Conservation (phyloP, 306 rosid genomes). For the Geum urbanum region DNA sequence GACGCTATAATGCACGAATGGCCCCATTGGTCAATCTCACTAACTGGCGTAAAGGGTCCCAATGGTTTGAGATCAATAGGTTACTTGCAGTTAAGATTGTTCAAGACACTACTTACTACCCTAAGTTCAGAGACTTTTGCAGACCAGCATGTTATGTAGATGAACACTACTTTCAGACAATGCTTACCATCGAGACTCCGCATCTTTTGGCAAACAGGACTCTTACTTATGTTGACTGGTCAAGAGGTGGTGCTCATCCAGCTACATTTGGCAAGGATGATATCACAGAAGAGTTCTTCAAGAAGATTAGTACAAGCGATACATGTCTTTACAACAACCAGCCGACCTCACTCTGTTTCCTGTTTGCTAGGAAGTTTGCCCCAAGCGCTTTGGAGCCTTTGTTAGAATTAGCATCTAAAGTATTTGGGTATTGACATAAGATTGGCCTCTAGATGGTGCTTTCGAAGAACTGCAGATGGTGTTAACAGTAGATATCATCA, state of each 20-base stretch:
- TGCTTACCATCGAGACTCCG: conserved; percentile 69
- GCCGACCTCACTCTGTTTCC: conserved; percentile 77
- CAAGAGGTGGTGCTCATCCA: conserved; percentile 98
- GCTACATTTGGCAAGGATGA: conserved; percentile 90
- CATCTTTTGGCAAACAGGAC: conserved; percentile 79
- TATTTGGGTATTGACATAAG: conserved; percentile 56
- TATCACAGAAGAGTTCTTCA: conserved; percentile 69
- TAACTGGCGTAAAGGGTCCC: conserved; percentile 95
- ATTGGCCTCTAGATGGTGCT: conserved; percentile 17
- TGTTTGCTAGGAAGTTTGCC: conserved; percentile 92
- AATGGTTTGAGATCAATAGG: conserved; percentile 87
- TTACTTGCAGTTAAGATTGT: conserved; percentile 63
- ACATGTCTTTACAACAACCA: conserved; percentile 80
- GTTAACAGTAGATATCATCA: conserved; percentile 20
- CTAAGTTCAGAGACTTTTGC: conserved; percentile 67
- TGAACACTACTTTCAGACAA: conserved; percentile 96
- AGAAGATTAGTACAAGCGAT: conserved; percentile 49
- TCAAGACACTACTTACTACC: conserved; percentile 66
- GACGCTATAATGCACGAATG: conserved; percentile 74
- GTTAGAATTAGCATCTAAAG: conserved; percentile 57
- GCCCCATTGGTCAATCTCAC: conserved; percentile 75
- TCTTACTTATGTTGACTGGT: conserved; percentile 93
- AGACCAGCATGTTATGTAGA: conserved; percentile 84
- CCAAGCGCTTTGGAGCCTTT: conserved; percentile 86
- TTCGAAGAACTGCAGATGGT: conserved; percentile 23